A percentile compares a stretch with the other conserved stretches of the same genome.
Conservation (phyloP, 2,329 filamentous ascomycete genomes). For the Aspergillus tubingensis region DNA sequence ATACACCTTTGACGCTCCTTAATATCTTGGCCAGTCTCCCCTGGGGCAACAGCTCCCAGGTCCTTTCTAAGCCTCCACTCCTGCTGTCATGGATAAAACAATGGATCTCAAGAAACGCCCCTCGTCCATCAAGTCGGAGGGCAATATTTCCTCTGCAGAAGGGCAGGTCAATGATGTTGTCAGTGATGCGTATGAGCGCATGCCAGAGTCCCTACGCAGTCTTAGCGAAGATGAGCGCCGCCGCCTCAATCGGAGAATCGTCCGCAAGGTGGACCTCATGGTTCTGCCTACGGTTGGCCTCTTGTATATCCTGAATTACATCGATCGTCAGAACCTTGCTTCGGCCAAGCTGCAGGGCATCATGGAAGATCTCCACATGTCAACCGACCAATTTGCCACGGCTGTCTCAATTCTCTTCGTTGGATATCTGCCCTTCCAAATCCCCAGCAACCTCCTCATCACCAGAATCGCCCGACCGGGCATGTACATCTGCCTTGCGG, state of each 20-base stretch:
- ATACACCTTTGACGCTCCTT: not conserved
- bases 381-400: slow-evolving; percentile 36
- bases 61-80: no score
- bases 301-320: slow-evolving; percentile 46
- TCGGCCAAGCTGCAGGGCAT: slow-evolving; percentile 46
- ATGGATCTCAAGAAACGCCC: slow-evolving; percentile 26
- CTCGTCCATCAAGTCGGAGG: slow-evolving; percentile 9
- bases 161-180: slow-evolving; percentile 21
- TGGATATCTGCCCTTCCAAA: slow-evolving; percentile 33
- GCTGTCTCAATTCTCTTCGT: slow-evolving; percentile 32
- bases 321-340: slow-evolving; percentile 43
- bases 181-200: slow-evolving; percentile 17
- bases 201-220: slow-evolving; percentile 28
- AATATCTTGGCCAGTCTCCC: slow-evolving; percentile 1
- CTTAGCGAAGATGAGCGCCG: slow-evolving; percentile 26
- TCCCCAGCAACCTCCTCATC: slow-evolving; percentile 54
- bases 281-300: slow-evolving; percentile 38
- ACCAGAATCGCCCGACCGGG: slow-evolving; percentile 55
- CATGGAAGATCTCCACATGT: slow-evolving; percentile 43
- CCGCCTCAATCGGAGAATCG: slow-evolving; percentile 25
- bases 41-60: not conserved
- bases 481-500: slow-evolving; percentile 55
- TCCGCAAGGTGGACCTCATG: slow-evolving; percentile 35
- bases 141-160: slow-evolving; percentile 26
- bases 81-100: no score